These are phyloP conservation scores for Chrysoporthe cubensis DNA, from an alignment of 2,329 filamentous ascomycete species.

Conservation along the genomic window DNA sequence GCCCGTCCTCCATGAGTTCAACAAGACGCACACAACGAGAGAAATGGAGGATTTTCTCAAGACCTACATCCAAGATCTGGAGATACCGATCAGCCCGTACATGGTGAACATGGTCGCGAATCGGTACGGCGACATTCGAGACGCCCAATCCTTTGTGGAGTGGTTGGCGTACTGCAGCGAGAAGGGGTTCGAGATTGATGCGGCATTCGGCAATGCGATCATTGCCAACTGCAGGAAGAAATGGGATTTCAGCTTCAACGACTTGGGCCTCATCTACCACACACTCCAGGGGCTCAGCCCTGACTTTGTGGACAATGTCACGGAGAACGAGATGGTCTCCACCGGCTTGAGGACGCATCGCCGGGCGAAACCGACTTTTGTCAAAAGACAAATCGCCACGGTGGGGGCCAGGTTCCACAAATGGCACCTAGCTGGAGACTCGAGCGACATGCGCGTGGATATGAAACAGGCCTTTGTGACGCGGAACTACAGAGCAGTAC, in stretches of 20 bases:
- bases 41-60: constrained; percentile 47
- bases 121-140: constrained; percentile 45
- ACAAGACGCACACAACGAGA: constrained; percentile 42
- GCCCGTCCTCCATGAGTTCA: constrained; percentile 45
- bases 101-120: constrained; percentile 49
- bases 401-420: constrained; percentile 18
- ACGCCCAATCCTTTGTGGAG: constrained; percentile 42
- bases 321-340: constrained; percentile 35
- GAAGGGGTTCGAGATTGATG: constrained; percentile 42
- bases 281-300: constrained; percentile 40
- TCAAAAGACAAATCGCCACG: constrained; percentile 18
- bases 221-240: constrained; percentile 42
- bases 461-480: constrained; percentile 23
- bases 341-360: constrained; percentile 14
- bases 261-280: constrained; percentile 41
- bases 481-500: constrained; percentile 18
- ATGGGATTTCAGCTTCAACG: constrained; percentile 44
- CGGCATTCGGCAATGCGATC: constrained; percentile 45
- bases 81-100: constrained; percentile 41
- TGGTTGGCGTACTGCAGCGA: constrained; percentile 47
- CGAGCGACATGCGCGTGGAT: constrained; percentile 22
- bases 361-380: constrained; percentile 12
- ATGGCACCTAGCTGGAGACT: constrained; percentile 9
- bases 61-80: constrained; percentile 41
- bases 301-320: constrained; percentile 42